These are phyloP conservation scores for Nicotiana otophora DNA, from an alignment of 257 asterid genomes.

Conservation along the genomic window DNA sequence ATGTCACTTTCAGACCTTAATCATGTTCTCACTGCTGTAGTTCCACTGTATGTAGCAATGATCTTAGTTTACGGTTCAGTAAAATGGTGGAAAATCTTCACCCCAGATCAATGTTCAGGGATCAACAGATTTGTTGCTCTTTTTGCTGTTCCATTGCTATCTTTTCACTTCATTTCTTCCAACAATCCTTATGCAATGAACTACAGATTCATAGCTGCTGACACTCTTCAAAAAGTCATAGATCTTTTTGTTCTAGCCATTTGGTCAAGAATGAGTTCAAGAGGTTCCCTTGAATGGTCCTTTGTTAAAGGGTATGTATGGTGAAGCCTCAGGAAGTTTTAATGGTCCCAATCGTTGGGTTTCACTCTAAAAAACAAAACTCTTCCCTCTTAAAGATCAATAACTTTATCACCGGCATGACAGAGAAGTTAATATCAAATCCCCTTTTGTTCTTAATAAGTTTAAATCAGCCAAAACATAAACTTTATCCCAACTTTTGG, in stretches of 20 bases:
- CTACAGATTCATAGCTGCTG: conserved; percentile 49
- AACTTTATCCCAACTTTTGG: no score
- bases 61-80: no score
- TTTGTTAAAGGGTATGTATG: conserved; percentile 45
- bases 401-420: no score
- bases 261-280: conserved; percentile 39
- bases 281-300: conserved; percentile 50
- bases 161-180: conserved; percentile 42
- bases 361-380: no score
- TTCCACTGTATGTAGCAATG: no score
- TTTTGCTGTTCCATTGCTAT: conserved; percentile 44
- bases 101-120: conserved; percentile 19
- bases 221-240: conserved; percentile 36
- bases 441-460: no score
- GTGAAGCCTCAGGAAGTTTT: conserved; percentile 37
- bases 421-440: no score
- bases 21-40: no score
- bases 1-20: no score
- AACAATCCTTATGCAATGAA: conserved; percentile 50
- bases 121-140: conserved; percentile 18
- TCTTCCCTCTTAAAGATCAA: no score
- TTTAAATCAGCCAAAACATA: no score
- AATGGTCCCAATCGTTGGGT: conserved; percentile 39
- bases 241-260: conserved; percentile 31
- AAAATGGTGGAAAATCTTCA: no score